These are phyloP conservation scores for Meyerozyma elateridarum DNA, from an alignment of 1,139 yeast genomes.

Conservation along the genomic window DNA sequence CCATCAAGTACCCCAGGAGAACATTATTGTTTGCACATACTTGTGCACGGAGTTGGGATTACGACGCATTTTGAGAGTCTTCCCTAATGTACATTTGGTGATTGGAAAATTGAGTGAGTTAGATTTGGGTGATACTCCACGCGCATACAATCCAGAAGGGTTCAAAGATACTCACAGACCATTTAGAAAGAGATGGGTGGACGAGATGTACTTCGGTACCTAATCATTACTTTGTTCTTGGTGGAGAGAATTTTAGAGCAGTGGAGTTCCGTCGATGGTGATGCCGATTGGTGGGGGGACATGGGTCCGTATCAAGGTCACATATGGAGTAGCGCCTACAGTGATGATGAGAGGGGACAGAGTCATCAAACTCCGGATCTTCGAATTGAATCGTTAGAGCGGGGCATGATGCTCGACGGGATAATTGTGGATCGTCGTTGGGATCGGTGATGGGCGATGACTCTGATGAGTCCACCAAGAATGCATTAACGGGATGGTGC, in stretches of 20 bases:
- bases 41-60: slow-evolving; percentile 79
- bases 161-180: slow-evolving; percentile 51
- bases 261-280: slow-evolving; percentile 29
- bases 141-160: slow-evolving; percentile 29
- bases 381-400: not conserved
- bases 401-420: slow-evolving; percentile 2
- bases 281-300: slow-evolving; percentile 10
- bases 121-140: slow-evolving; percentile 17
- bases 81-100: slow-evolving; percentile 61
- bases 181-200: slow-evolving; percentile 69
- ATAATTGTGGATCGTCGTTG: slow-evolving; percentile 1
- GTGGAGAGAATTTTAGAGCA: slow-evolving; percentile 23
- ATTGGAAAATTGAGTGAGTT: slow-evolving; percentile 60
- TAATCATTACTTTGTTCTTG: slow-evolving; percentile 1
- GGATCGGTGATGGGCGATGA: not conserved
- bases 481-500: slow-evolving; percentile 25
- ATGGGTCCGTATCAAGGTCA: slow-evolving; percentile 21
- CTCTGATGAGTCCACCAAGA: slow-evolving; percentile 14
- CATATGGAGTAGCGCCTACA: slow-evolving; percentile 18
- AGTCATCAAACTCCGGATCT: slow-evolving; percentile 11
- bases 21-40: slow-evolving; percentile 68
- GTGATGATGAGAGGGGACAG: slow-evolving; percentile 6
- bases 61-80: slow-evolving; percentile 70
- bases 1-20: slow-evolving; percentile 61
- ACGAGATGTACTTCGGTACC: slow-evolving; percentile 77